These are phyloP conservation scores for Cladosporium austrohemisphaericum DNA, from an alignment of 2,329 filamentous ascomycete species.

Conservation along the genomic window DNA sequence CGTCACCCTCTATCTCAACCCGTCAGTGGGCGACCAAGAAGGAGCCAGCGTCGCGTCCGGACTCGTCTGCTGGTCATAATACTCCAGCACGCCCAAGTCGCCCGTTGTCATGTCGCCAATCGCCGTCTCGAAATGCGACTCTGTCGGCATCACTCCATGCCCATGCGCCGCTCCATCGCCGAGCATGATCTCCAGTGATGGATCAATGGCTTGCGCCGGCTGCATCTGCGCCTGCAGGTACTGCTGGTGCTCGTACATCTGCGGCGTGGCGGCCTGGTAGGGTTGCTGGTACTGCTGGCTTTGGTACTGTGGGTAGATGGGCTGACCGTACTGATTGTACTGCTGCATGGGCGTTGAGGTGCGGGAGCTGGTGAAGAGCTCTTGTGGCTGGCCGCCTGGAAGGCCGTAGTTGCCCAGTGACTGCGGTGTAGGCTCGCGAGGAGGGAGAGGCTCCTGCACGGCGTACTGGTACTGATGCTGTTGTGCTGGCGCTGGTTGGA, in stretches of 20 bases:
- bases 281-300: slow-evolving; percentile 21
- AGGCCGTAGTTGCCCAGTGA: slow-evolving; percentile 31
- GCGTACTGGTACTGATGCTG: slow-evolving; percentile 25
- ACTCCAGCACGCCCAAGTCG: slow-evolving; percentile 20
- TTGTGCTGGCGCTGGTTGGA: slow-evolving; percentile 23
- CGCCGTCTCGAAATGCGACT: slow-evolving; percentile 30
- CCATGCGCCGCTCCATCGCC: slow-evolving; percentile 18
- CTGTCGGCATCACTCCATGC: slow-evolving; percentile 11
- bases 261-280: slow-evolving; percentile 17
- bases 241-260: slow-evolving; percentile 30
- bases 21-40: slow-evolving; percentile 24
- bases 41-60: slow-evolving; percentile 27
- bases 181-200: slow-evolving; percentile 25
- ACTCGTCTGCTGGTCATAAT: slow-evolving; percentile 26
- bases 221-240: slow-evolving; percentile 30
- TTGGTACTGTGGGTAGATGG: slow-evolving; percentile 25
- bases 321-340: slow-evolving; percentile 25
- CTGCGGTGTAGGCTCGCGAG: slow-evolving; percentile 28
- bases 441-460: slow-evolving; percentile 25
- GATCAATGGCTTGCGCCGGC: slow-evolving; percentile 31
- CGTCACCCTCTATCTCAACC: slow-evolving; percentile 11
- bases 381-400: slow-evolving; percentile 30
- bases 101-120: slow-evolving; percentile 26
- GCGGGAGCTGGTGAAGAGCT: slow-evolving; percentile 28
- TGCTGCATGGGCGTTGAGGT: slow-evolving; percentile 31